phyloP scores from a whole-genome alignment of 257 asterid species.

The Solanum dulcamara region DNA sequence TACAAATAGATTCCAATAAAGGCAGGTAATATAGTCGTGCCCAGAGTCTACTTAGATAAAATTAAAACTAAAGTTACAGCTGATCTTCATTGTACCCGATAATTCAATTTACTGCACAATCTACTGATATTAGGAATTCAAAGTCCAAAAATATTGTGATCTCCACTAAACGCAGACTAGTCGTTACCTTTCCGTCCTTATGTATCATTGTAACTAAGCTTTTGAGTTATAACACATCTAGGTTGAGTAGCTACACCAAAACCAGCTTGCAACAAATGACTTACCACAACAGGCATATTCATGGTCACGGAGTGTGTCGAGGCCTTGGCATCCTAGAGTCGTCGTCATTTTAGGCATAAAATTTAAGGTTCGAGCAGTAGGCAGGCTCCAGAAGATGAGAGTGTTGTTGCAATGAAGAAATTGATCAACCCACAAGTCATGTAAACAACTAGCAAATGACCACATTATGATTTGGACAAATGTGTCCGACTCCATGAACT shows the following conservation, averaged over 20 bases:
- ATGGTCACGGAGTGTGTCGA: no score
- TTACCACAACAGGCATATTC: no score
- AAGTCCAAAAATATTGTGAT: background rate
- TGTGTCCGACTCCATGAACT: constrained; percentile 78
- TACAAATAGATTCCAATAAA: no score
- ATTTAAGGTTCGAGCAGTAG: background rate
- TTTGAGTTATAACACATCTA: background rate
- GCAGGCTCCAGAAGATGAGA: background rate
- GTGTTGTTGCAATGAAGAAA: background rate
- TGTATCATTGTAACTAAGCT: background rate
- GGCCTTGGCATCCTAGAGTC: no score
- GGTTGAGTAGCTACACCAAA: no score
- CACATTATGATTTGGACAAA: constrained; percentile 78
- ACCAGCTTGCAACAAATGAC: no score
- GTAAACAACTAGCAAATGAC: constrained; percentile 76
- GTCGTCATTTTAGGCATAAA: no score
- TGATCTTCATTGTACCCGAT: background rate
- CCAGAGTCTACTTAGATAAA: background rate
- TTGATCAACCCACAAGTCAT: constrained; percentile 5
- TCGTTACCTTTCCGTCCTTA: background rate
- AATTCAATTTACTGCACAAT: background rate
- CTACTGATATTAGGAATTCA: background rate
- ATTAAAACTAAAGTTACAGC: background rate
- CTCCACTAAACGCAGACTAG: background rate
- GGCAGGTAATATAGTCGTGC: no score